A percentile compares a stretch with the other conserved stretches of the same genome.
Evolutionary conservation across 2,329 filamentous ascomycete genomes (phyloP).

Genomic region (Didymella pomorum): DNA sequence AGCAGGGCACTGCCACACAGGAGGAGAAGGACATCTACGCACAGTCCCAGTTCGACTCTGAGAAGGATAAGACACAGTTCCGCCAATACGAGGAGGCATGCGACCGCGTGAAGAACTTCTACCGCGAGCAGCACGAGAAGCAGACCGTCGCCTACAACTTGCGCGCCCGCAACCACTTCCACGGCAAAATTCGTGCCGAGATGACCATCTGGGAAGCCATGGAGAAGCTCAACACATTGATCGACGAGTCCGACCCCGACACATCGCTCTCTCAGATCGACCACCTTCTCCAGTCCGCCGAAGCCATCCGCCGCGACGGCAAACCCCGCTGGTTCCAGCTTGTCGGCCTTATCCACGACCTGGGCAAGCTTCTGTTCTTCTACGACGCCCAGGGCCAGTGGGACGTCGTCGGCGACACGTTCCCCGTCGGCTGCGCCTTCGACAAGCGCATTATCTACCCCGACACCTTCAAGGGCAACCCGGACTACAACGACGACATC

Average conservation of each 20-base stretch:
- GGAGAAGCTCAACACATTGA: conserved; percentile 88
- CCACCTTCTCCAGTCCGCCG: conserved; percentile 86
- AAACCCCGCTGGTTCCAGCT: conserved; percentile 85
- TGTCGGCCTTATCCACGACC: conserved; percentile 78
- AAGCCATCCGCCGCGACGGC: conserved; percentile 86
- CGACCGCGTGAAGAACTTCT: conserved; percentile 86
- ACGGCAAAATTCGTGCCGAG: conserved; percentile 71
- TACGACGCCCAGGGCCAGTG: conserved; percentile 87
- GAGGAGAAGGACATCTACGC: conserved; percentile 61
- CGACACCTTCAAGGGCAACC: conserved; percentile 78
- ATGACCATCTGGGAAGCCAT: conserved; percentile 93
- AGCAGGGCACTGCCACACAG: conserved; percentile 55
- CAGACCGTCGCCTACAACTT: conserved; percentile 87
- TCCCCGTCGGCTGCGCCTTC: conserved; percentile 79
- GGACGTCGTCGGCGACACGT: conserved; percentile 91
- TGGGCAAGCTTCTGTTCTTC: conserved; percentile 82
- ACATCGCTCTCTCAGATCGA: conserved; percentile 88
- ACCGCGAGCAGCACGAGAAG: conserved; percentile 74
- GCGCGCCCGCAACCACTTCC: conserved; percentile 75
- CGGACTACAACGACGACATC: conserved; percentile 73
- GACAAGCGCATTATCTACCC: conserved; percentile 82
- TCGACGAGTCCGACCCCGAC: conserved; percentile 91
- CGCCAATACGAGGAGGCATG: conserved; percentile 84
- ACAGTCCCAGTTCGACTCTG: conserved; percentile 72
- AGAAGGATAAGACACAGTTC: conserved; percentile 82